Evolutionary conservation across 2,329 filamentous ascomycete species (phyloP).

Genomic region (Fusarium sp.): DNA sequence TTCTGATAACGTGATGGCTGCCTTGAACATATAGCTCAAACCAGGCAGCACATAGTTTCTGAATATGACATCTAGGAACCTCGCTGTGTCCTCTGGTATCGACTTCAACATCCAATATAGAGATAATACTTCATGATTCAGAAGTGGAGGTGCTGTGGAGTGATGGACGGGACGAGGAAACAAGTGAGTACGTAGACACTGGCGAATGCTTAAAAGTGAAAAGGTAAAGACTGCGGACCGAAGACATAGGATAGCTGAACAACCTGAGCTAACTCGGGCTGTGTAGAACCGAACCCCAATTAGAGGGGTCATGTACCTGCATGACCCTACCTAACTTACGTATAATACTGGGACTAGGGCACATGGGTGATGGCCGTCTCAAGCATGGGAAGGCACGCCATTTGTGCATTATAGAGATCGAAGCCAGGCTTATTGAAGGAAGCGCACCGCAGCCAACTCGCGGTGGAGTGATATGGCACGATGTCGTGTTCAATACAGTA

Average conservation of each 20-base stretch:
- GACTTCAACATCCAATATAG: conserved; percentile 9
- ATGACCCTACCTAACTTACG: conserved; percentile 32
- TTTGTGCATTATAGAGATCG: conserved; percentile 34
- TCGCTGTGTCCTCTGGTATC: neutral
- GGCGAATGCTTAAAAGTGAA: neutral
- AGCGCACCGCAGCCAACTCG: neutral
- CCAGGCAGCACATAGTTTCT: neutral
- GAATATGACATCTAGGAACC: neutral
- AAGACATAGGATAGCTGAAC: neutral
- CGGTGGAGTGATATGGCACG: conserved; percentile 1
- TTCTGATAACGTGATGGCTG: neutral
- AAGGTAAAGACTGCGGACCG: neutral
- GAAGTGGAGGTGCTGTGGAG: conserved; percentile 11
- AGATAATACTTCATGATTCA: neutral
- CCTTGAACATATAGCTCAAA: neutral
- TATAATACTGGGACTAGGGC: conserved; percentile 36
- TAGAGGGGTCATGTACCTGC: conserved; percentile 34
- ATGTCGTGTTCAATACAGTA: conserved; percentile 2
- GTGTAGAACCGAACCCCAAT: conserved; percentile 3
- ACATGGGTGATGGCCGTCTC: conserved; percentile 34
- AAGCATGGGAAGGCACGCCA: conserved; percentile 38
- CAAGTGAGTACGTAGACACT: neutral
- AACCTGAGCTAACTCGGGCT: neutral
- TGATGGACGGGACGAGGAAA: conserved; percentile 1
- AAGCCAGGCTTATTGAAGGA: conserved; percentile 4